Base-by-base conservation (phyloP, 345 rosid genomes). In the Salix exigua region DNA sequence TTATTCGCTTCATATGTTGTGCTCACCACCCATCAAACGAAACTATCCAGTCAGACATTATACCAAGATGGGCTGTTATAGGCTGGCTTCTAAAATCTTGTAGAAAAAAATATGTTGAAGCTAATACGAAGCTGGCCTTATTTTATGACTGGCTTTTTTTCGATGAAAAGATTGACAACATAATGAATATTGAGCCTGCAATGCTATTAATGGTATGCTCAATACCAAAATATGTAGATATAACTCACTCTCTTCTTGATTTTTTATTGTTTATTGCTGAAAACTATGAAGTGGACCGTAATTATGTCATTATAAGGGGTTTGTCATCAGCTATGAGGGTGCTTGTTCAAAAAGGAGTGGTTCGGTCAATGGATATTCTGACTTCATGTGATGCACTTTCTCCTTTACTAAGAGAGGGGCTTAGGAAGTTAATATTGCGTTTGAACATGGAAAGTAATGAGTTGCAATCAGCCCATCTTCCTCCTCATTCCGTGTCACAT, bases 131-230 rank as follows among this genome's bases (percentile, higher is more conserved):
- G 92, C 81, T 95, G 50, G 96, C 97, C 68, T 65, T 95, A 79
- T 87, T 92, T 78, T 90, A 87, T 65, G 97, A 93, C 70, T 91
- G 97, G 97, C 92, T 93, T 68, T 95, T 93, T 85, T 93, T 87
- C 44, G 87, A 95, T 38, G 97, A 86, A 75, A 88, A 71, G 70
- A 40, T 81, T 17, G 97, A 93, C 28, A 90, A 85, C 75, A 77
- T 91, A 3, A 95, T 90, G 99, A 91, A 88, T 78, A 88, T 95
- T 31, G 99, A 95, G 85, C 99, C 96, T n/a, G 97, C 97, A 40
- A 81, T 92, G 81, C 81, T 87, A 5, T 79, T 95, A 80, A 89
- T 95, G 94, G 83, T 87, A 26, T 86, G 81, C 85, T 95, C 99
- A 8, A 82, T 93, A 48, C 96, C 91, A 5, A 81, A 85, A 70